Evolutionary conservation across 208 protist genomes (phyloP).

Genomic region (Naegleria lovaniensis): DNA sequence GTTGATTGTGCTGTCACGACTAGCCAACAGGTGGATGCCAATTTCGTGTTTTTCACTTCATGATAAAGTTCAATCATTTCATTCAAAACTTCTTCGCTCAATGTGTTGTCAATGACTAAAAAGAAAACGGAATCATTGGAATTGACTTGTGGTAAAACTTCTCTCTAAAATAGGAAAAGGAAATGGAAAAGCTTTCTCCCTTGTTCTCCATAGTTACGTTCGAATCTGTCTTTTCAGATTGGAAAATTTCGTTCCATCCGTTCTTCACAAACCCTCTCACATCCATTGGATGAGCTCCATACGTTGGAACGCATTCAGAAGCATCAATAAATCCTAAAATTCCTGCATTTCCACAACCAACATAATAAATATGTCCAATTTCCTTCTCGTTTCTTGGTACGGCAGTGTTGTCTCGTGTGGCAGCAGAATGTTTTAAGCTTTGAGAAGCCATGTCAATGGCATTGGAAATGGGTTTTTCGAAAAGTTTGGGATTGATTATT

Average conservation of each 20-base stretch:
- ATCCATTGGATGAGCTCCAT: constrained; percentile 26
- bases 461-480: not conserved
- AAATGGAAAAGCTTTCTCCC: not conserved
- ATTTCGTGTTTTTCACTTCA: not conserved
- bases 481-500: not conserved
- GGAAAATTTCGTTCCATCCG: constrained; percentile 30
- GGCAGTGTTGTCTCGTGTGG: not conserved
- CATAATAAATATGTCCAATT: constrained; percentile 35
- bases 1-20: not conserved
- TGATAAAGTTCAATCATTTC: not conserved
- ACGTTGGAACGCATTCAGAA: constrained; percentile 44
- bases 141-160: not conserved
- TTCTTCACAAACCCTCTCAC: constrained; percentile 34
- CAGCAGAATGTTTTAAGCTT: not conserved
- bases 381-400: not conserved
- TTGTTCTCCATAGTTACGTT: not conserved
- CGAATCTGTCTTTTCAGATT: not conserved
- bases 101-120: not conserved
- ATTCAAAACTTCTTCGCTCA: not conserved
- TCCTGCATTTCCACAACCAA: constrained; percentile 27
- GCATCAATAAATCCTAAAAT: constrained; percentile 43
- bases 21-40: not conserved
- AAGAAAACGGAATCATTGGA: constrained; percentile 10
- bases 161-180: not conserved
- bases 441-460: not conserved